A percentile compares a stretch with the other conserved stretches of the same genome.
Conservation (phyloP, 805 yeast species). For the Wickerhamiella kazuoi region DNA sequence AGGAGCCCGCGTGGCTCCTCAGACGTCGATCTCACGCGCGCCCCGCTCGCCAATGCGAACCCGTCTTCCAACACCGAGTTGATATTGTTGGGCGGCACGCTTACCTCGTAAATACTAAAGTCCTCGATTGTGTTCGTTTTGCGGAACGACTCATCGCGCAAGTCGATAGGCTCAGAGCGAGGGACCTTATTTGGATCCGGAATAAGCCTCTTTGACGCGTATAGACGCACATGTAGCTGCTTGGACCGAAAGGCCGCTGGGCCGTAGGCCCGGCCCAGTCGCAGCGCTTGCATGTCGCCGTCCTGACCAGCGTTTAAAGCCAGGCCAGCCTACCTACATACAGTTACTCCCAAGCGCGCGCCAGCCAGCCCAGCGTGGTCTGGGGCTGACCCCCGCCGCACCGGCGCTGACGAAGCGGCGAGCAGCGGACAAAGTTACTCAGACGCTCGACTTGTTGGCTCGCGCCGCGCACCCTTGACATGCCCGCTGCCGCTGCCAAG, state of each 20-base stretch:
- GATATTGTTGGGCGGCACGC: constrained; percentile 32
- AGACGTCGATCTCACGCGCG: constrained; percentile 22
- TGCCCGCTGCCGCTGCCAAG: constrained; percentile 14
- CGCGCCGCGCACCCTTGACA: too few relatives aligned
- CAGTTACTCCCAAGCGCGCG: too few relatives aligned
- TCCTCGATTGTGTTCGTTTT: constrained; percentile 18
- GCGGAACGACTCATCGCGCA: constrained; percentile 13
- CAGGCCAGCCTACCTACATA: too few relatives aligned
- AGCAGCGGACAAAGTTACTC: neutral
- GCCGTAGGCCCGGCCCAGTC: too few relatives aligned
- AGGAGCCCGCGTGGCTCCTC: constrained; percentile 16
- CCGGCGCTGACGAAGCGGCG: neutral
- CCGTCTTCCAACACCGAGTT: constrained; percentile 38
- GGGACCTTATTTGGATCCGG: constrained; percentile 16
- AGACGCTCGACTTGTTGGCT: too few relatives aligned
- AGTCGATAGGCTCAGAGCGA: constrained; percentile 9
- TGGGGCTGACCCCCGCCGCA: neutral
- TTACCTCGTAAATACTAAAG: constrained; percentile 29
- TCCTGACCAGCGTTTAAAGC: too few relatives aligned
- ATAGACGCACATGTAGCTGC: too few relatives aligned
- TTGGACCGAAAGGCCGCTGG: too few relatives aligned
- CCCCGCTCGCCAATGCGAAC: constrained; percentile 37
- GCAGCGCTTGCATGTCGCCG: too few relatives aligned
- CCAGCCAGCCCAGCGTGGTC: neutral
- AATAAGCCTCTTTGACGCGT: constrained; percentile 7